Evolutionary conservation across 2,329 filamentous ascomycete genomes (phyloP), one percentile per base, ranked within the genome.

Genomic region (Arthroderma sp.): DNA sequence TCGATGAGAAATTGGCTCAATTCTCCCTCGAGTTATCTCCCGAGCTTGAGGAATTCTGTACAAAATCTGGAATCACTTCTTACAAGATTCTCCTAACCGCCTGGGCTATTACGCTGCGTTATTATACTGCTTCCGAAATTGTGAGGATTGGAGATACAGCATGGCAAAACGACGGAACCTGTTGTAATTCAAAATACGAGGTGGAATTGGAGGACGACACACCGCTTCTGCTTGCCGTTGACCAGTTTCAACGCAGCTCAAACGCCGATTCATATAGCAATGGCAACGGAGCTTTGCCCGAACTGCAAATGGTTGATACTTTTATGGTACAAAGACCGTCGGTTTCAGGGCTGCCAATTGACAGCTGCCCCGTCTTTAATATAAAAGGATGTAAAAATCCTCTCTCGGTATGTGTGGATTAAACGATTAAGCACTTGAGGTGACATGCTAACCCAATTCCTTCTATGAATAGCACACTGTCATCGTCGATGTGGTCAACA

Each of bases 351-450:
- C 51, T 25, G 4, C 51, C 51, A 28, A 23, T 54, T 39, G 5
- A 39, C 39, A 11, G 9, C 51, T 2, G 17, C 21, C 31, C 37
- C 15, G 19, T 9, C 13, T 54, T 54, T 8, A 39, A 38, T 21
- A 37, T 54, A 38, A 25, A 35, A 38, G 37, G 51, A 25, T 54
- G 51, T 54, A 37, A 39, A 54, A 54, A 23, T 54, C 51, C 51
- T 23, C 8, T 23, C 9, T 31, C 19, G 19, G 51, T 54, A 54
- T 38, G 51, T 54, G 19, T 25, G 13, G 11, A 23, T 17, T 4
- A 5, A 17, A 33, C 15, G 6, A 33, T 5, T n/a, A 17, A 35
- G 9, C 17, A 51, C 8, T 5, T 1, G n/a, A 21, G 47, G 23
- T 0, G 47, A 33, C 17, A 31, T 8, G 15, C 25, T 33, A 33